Conservation (phyloP, 2,329 filamentous ascomycete species). For the Teratosphaeria gauchensis region DNA sequence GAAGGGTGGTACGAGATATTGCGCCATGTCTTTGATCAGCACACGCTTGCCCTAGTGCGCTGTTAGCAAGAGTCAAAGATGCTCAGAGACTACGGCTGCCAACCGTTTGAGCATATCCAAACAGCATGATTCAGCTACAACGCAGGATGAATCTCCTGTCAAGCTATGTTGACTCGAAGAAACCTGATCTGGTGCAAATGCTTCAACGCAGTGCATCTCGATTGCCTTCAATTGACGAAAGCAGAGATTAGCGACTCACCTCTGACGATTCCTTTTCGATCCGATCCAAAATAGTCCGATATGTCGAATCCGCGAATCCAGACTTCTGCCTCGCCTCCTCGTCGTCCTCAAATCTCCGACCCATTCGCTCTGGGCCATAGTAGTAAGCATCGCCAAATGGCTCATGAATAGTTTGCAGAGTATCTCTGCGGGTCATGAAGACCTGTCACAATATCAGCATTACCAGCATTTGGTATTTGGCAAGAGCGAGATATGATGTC, state of each 20-base stretch:
- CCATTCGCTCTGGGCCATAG: conserved; percentile 82
- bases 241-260: conserved; percentile 41
- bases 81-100: background rate
- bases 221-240: background rate
- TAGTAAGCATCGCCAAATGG: conserved; percentile 97
- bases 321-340: conserved; percentile 43
- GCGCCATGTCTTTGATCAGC: conserved; percentile 96
- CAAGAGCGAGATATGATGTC: background rate
- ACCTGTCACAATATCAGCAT: conserved; percentile 46
- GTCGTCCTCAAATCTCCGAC: conserved; percentile 67
- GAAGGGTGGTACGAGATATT: conserved; percentile 77
- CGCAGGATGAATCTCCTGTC: background rate
- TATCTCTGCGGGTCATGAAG: conserved; percentile 87
- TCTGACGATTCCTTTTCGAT: conserved; percentile 64
- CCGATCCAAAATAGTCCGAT: conserved; percentile 64
- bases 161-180: background rate
- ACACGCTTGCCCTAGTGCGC: conserved; percentile 66
- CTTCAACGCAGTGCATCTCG: background rate
- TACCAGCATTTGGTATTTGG: background rate
- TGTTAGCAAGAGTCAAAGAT: conserved; percentile 4
- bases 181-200: background rate
- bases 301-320: conserved; percentile 62
- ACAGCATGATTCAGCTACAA: background rate
- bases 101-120: background rate
- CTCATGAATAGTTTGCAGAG: conserved; percentile 78